Percentiles rank a stretch among this genome's conserved stretches.
phyloP scores from a whole-genome alignment of 148 eudicot genomes.

The Simmondsia chinensis region DNA sequence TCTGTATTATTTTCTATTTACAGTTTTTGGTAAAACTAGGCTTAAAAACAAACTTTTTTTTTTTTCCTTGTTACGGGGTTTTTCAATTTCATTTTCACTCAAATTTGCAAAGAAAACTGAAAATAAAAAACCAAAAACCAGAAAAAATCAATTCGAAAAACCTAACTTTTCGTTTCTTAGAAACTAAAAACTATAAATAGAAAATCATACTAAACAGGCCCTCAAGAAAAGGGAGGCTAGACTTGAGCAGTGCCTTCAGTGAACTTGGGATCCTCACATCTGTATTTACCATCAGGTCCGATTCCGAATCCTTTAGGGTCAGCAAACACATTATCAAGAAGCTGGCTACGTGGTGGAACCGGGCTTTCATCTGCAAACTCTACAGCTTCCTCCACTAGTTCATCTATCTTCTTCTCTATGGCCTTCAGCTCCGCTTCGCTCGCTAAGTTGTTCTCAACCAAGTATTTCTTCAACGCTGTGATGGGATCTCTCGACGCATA shows the following conservation, averaged over 20 bases:
- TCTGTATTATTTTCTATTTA: too few species aligned
- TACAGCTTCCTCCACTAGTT: conserved; percentile 70
- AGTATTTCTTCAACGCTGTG: conserved; percentile 58
- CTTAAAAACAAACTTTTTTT: too few species aligned
- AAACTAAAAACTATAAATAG: neutral
- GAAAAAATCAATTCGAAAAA: too few species aligned
- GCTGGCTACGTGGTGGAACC: conserved; percentile 60
- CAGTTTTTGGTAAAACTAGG: too few species aligned
- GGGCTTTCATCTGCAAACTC: conserved; percentile 85
- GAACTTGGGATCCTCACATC: conserved; percentile 96
- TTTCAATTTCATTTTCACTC: too few species aligned
- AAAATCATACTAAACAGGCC: neutral
- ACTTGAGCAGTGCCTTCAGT: conserved; percentile 97
- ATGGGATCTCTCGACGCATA: conserved; percentile 87
- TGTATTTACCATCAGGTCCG: conserved; percentile 91
- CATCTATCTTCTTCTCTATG: conserved; percentile 80
- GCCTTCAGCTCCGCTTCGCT: conserved; percentile 70
- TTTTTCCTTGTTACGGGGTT: too few species aligned
- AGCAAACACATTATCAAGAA: conserved; percentile 83
- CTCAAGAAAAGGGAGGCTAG: conserved; percentile 9
- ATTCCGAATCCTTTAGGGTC: conserved; percentile 95
- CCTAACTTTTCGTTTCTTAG: too few species aligned
- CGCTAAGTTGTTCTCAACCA: conserved; percentile 64
- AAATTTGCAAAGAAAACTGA: too few species aligned
- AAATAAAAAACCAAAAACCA: too few species aligned